Conservation (phyloP, 805 yeast species). For the Wickerhamiella qilinensis region DNA sequence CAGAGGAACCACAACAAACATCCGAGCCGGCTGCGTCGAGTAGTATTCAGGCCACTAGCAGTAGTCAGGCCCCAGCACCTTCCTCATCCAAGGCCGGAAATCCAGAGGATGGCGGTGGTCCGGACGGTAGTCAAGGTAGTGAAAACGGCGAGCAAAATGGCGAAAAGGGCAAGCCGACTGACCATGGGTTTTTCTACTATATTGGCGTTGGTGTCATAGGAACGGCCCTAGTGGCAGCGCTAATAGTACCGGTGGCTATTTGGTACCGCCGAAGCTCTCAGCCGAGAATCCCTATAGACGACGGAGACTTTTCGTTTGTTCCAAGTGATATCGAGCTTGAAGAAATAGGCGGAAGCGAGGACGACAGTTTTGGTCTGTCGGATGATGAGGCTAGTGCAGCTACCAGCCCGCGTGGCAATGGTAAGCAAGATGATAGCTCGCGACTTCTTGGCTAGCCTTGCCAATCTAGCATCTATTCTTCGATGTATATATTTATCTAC, state of each 20-base stretch:
- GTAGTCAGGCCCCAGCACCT: background rate
- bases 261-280: background rate
- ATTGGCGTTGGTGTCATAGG: background rate
- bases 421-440: background rate
- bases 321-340: slow-evolving; percentile 6
- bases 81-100: background rate
- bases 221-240: background rate
- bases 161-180: background rate
- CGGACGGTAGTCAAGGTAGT: background rate
- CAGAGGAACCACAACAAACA: background rate
- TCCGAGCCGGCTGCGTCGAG: background rate
- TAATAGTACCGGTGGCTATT: background rate
- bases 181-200: background rate
- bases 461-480: background rate
- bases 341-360: background rate
- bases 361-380: background rate
- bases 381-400: background rate
- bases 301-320: slow-evolving; percentile 4
- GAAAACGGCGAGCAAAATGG: background rate
- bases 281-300: background rate
- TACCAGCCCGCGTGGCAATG: background rate
- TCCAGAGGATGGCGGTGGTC: background rate
- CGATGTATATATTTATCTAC: too few relatives aligned
- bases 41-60: background rate
- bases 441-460: background rate